Base-by-base conservation (phyloP, 345 rosid genomes). In the Clausena lansium region DNA sequence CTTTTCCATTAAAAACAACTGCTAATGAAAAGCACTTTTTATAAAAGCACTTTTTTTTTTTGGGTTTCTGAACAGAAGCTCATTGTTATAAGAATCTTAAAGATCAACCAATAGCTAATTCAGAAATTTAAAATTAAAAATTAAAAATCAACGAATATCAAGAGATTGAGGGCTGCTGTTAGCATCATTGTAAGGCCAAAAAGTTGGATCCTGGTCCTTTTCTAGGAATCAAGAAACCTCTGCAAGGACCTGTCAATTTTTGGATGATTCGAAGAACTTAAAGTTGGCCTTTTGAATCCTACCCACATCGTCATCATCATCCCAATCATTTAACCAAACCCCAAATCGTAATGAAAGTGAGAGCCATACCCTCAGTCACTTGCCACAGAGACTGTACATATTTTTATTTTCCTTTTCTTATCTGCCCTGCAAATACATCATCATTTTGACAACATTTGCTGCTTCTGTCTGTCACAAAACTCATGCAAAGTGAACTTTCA, bases 291-390 rank as follows among this genome's bases (percentile, higher is more conserved):
- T 50, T 19, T 4, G 50, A 45, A 45, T 45, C 50, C 50, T 45
- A 13, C 50, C 15, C 50, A 45, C 17, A 45, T 45, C 50, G 27
- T n/a, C 76, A 72, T 72, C 76, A 73, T 58, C 30, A 28, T 62
- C 47, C 69, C 58, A 74, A 74, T 74, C 68, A 73, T 73, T 61
- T 39, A 60, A 25, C 32, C 20, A 24, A 10, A 15, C 22, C 24
- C 50, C 20, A 17, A 61, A 61, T 38, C 58, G 38, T 20, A 4
- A 61, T 9, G 77, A 74, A 73, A 74, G 68, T 20, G 77, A 74
- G 77, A 25, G 57, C 14, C 38, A 28, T 20, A 22, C 9, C 10
- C 8, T n/a, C 8, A 5, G 24, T 55, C 65, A 32, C 64, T 35
- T 35, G 75, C 61, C 60, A 52, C 60, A 28, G 25, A 17, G 15